A percentile compares a stretch with the other conserved stretches of the same genome.
Evolutionary conservation across 2,329 filamentous ascomycete genomes (phyloP).

Genomic region (Teratosphaeria pseudoeucalypti): DNA sequence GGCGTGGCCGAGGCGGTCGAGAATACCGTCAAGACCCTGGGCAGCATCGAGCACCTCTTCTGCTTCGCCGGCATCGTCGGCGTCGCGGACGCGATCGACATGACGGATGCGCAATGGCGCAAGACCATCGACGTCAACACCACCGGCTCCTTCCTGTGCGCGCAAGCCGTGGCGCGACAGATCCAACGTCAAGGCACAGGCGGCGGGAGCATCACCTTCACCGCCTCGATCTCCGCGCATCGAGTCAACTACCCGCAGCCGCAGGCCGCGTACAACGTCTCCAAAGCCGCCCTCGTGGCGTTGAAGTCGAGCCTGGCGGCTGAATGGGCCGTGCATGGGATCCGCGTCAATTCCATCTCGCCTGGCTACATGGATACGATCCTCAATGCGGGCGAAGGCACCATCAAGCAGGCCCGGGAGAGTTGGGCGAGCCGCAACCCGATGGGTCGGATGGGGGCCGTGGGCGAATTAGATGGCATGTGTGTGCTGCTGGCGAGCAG

Average conservation of each 20-base stretch:
- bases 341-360: slow-evolving; percentile 58
- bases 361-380: slow-evolving; percentile 73
- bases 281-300: slow-evolving; percentile 56
- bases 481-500: slow-evolving; percentile 27
- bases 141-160: slow-evolving; percentile 59
- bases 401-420: slow-evolving; percentile 23
- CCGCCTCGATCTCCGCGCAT: slow-evolving; percentile 58
- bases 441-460: slow-evolving; percentile 30
- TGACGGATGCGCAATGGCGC: slow-evolving; percentile 49
- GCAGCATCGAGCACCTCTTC: slow-evolving; percentile 46
- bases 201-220: slow-evolving; percentile 55
- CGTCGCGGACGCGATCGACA: slow-evolving; percentile 51
- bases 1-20: slow-evolving; percentile 36
- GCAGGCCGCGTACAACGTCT: slow-evolving; percentile 61
- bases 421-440: slow-evolving; percentile 27
- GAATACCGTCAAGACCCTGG: slow-evolving; percentile 34
- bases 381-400: slow-evolving; percentile 43
- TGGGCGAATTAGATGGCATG: slow-evolving; percentile 28
- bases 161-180: slow-evolving; percentile 51
- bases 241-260: slow-evolving; percentile 63
- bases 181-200: slow-evolving; percentile 44
- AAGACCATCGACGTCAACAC: slow-evolving; percentile 61
- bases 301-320: slow-evolving; percentile 57
- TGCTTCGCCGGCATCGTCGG: slow-evolving; percentile 61
- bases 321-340: slow-evolving; percentile 62